Evolutionary conservation across 2,329 filamentous ascomycete species (phyloP), one percentile per base, ranked within the genome.

Genomic region (Fusarium avenaceum): DNA sequence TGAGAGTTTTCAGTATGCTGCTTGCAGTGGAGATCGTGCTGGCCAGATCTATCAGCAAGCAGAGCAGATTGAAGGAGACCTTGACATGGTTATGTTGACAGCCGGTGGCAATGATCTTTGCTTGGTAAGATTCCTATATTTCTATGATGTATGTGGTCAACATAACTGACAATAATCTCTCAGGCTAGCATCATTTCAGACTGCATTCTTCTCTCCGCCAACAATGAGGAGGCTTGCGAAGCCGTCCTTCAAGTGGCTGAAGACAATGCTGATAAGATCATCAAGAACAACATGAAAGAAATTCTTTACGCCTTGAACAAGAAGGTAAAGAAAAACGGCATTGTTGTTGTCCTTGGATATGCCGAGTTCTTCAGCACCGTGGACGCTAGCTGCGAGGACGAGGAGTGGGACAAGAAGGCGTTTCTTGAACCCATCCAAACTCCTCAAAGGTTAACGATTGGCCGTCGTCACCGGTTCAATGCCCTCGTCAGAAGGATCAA

Each of bases 11-110:
- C 59, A 63, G 38, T 63, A 60, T 15, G 22, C 48, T 3, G 59
- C 56, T 19, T 63, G 48, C 1, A 63, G 56, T 55, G 39, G 56
- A 0, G 49, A 61, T 40, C 59, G 59, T 22, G 45, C 35, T 19
- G 48, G 43, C 0, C 59, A 55, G 38, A 49, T 60, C 2, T 60
- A 17, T 2, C 43, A 60, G 4, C 48, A 60, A 3, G 59, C 48
- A 0, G 0, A 55, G 63, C 32, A 44, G 14, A 40, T 40, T 0
- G 22, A 52, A 0, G 58, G 53, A 0, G 55, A 47, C 10, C 54
- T 58, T 1, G 58, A 59, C 10, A n/a, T 62, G 33, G 54, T 43
- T 2, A 46, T 58, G 28, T 42, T 62, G 42, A 58, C 46, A 1
- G 58, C 58, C 0, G 58, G 58, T 0, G 46, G 58, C 0, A 62